phyloP scores from a whole-genome alignment of 306 rosid genomes.

The Morella rubra region DNA sequence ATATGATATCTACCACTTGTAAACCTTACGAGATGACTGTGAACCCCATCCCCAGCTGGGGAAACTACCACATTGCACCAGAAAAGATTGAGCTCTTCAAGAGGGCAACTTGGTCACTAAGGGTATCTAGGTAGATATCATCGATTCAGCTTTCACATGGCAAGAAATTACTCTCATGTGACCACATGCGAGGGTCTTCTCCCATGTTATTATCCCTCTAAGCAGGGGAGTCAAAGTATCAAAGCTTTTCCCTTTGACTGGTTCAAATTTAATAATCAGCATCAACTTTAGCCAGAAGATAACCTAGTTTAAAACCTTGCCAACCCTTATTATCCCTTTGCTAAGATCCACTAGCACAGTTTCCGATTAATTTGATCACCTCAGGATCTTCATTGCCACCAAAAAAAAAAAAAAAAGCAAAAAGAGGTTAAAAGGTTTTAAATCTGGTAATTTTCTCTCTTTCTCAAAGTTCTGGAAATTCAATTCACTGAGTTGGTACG shows the following conservation, averaged over 20 bases:
- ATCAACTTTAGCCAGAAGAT: conserved; percentile 32
- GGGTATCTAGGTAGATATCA: conserved; percentile 50
- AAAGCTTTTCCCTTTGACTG: conserved; percentile 57
- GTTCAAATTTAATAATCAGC: conserved; percentile 25
- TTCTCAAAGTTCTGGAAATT: too few relatives aligned
- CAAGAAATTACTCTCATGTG: conserved; percentile 78
- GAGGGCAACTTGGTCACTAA: conserved; percentile 34
- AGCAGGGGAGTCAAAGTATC: conserved; percentile 60
- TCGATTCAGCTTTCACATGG: conserved; percentile 73
- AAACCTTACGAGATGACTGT: conserved; percentile 34
- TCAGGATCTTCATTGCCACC: not conserved
- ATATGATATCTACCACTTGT: conserved; percentile 53
- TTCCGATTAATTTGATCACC: not conserved
- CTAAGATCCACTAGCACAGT: not conserved
- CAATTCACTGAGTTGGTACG: too few relatives aligned
- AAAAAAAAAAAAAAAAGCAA: not conserved
- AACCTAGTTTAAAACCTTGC: conserved; percentile 19
- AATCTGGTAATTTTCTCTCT: too few relatives aligned
- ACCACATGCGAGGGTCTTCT: conserved; percentile 79
- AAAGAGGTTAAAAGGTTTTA: too few relatives aligned
- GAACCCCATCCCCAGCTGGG: conserved; percentile 35
- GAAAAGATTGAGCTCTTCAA: conserved; percentile 33
- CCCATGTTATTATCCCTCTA: conserved; percentile 67
- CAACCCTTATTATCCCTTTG: conserved; percentile 29
- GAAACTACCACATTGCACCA: conserved; percentile 34